Evolutionary conservation across 441 rosid genomes (phyloP).

Genomic region (Biscutella auriculata): DNA sequence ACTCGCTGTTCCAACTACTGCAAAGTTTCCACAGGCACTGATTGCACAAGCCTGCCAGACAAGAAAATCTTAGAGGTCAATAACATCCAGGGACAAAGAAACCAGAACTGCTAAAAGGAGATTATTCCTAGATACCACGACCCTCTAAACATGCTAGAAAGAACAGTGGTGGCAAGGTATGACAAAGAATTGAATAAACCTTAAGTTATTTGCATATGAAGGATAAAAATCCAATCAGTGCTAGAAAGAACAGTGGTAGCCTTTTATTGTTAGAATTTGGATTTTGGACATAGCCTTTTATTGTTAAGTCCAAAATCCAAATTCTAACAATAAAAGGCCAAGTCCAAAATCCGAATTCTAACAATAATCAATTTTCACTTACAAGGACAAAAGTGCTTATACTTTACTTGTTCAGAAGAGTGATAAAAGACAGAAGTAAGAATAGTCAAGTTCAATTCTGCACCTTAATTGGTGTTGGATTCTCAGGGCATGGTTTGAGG

Average conservation of each 20-base stretch:
- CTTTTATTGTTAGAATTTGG: too few species aligned
- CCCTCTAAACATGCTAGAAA: neutral
- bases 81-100: neutral
- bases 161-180: neutral
- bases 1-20: constrained; percentile 77
- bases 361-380: neutral
- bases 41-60: constrained; percentile 66
- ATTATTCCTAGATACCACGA: neutral
- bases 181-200: too few species aligned
- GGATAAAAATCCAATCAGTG: too few species aligned
- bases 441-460: constrained; percentile 8
- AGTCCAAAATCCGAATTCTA: neutral
- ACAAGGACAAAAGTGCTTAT: neutral
- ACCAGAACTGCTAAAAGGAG: neutral
- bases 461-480: constrained; percentile 84
- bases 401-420: neutral
- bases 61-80: neutral
- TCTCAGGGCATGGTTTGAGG: constrained; percentile 78
- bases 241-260: too few species aligned
- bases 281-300: too few species aligned
- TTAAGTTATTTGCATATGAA: too few species aligned
- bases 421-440: neutral
- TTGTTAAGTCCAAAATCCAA: too few species aligned
- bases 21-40: constrained; percentile 96
- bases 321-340: too few species aligned